Evolutionary conservation across 495 filamentous ascomycete genomes (phyloP).

Genomic region (Apiosordaria backusii): DNA sequence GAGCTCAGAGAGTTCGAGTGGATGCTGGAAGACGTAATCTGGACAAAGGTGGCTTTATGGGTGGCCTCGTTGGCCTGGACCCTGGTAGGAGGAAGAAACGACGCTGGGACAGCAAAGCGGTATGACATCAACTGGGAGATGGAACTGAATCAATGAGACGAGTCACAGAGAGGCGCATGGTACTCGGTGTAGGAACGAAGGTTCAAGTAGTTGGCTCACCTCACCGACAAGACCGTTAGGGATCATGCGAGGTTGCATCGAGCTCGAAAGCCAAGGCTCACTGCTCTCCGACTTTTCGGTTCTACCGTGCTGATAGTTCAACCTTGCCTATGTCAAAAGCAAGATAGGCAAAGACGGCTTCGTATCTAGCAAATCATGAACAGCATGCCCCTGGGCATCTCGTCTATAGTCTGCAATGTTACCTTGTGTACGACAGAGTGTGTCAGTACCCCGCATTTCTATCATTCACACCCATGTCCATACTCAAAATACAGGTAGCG

Average conservation of each 20-base stretch:
- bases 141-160: not conserved
- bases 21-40: not conserved
- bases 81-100: no score
- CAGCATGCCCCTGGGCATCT: not conserved
- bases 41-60: not conserved
- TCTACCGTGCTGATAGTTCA: no score
- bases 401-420: not conserved
- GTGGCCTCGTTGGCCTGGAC: not conserved
- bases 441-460: not conserved
- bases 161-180: not conserved
- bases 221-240: not conserved
- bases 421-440: not conserved
- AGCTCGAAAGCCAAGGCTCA: not conserved
- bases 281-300: no score
- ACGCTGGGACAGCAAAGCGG: not conserved
- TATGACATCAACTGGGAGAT: not conserved
- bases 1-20: not conserved
- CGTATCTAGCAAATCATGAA: not conserved
- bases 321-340: not conserved
- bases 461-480: not conserved
- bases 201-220: not conserved
- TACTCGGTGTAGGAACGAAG: not conserved
- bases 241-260: not conserved
- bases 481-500: not conserved
- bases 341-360: not conserved